A percentile compares a stretch with the other conserved stretches of the same genome.
These are phyloP conservation scores for Polychaeton citri DNA, from an alignment of 2,329 filamentous ascomycete genomes.

Conservation along the genomic window DNA sequence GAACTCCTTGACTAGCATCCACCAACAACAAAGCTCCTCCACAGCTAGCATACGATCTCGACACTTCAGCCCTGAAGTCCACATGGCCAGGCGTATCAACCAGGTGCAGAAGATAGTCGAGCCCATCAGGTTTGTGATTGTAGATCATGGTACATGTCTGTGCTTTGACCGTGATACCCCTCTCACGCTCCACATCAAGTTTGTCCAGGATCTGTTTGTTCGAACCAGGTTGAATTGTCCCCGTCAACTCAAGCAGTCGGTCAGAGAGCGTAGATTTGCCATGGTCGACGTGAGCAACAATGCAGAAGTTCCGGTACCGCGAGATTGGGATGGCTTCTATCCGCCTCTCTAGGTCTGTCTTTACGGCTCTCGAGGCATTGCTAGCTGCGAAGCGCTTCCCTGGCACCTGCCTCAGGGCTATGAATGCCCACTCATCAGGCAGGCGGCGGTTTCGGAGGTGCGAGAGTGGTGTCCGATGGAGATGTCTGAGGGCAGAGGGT, in stretches of 20 bases:
- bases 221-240: conserved; percentile 71
- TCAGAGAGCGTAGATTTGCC: conserved; percentile 95
- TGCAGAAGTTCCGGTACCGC: conserved; percentile 88
- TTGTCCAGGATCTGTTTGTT: conserved; percentile 97
- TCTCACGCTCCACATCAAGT: conserved; percentile 87
- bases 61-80: conserved; percentile 93
- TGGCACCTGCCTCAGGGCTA: not conserved
- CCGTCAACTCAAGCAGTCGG: conserved; percentile 81
- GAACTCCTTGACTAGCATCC: conserved; percentile 90
- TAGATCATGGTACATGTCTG: conserved; percentile 98
- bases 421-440: conserved; percentile 24
- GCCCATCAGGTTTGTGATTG: conserved; percentile 51
- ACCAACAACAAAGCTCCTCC: conserved; percentile 85
- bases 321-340: conserved; percentile 66
- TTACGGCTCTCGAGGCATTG: not conserved
- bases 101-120: conserved; percentile 86
- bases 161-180: conserved; percentile 96
- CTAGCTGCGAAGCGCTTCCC: not conserved
- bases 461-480: conserved; percentile 14
- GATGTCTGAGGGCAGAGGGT: not conserved
- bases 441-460: conserved; percentile 20
- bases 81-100: conserved; percentile 97
- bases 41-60: conserved; percentile 88
- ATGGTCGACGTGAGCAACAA: conserved; percentile 97
- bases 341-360: conserved; percentile 44